Base-by-base conservation (phyloP, 257 asterid species). In the Nicotiana tomentosiformis region DNA sequence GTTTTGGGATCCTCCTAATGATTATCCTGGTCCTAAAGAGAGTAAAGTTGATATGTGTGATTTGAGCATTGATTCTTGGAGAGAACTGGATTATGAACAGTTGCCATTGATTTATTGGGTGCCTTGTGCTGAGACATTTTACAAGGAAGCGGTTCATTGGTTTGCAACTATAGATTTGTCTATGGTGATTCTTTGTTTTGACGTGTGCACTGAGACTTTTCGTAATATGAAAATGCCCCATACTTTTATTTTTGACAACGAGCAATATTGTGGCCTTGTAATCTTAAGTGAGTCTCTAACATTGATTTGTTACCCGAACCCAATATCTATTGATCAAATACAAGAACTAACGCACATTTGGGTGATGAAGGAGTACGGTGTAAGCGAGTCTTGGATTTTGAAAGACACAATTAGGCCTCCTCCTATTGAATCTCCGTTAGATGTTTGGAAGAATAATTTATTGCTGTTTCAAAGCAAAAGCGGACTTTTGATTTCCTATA, bases 1-100 rank as follows among this genome's bases (percentile, higher is more conserved):
- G n/a, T 62, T 16, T 15, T 32, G 18, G 7, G 8, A 16, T 23
- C 46, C 20, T 11, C 1, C 1, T 10, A 17, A 46, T 6, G 30
- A 4, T 43, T n/a, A 53, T 53, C 17, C n/a, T 10, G 18, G 37
- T 62, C 35, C 16, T 0, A 62, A 5, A 5, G 58, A 51, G 5
- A 16, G 7, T 5, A 49, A 18, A 26, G 35, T 56, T 11, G 60
- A 84, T 57, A 7, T 84, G 26, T 80, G 51, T 53, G 69, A 26
- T 70, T 62, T 67, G 16, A 49, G 66, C 4, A 80, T 62, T 26
- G 12, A 61, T 7, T 69, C 77, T 1, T 84, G 87, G 82, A 80
- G 62, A 26, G 3, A 72, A 39, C 14, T 68, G 64, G 66, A 61
- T 0, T 32, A 23, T 11, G 37, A 20, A 62, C 3, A 62, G 12